A percentile compares a stretch with the other conserved stretches of the same genome.
Evolutionary conservation across 139 green algal genomes (phyloP).

Genomic region (Chlorella sp.): DNA sequence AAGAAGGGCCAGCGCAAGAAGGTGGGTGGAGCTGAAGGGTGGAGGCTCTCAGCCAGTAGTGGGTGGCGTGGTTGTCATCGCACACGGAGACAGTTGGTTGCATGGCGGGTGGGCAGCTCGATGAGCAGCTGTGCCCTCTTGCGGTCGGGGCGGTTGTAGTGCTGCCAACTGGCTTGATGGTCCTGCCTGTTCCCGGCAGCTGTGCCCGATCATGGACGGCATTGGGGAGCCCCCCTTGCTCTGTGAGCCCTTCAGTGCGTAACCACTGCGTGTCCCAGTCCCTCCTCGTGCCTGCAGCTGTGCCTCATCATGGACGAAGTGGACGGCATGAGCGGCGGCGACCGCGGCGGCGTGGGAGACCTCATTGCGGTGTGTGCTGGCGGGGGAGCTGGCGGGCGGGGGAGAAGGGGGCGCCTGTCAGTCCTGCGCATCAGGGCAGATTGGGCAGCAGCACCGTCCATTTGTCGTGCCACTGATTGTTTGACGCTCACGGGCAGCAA

Average conservation of each 20-base stretch:
- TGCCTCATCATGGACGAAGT: constrained; percentile 99
- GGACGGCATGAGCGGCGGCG: constrained; percentile 95
- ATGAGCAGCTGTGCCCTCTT: no score
- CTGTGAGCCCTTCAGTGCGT: no score
- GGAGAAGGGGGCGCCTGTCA: background rate
- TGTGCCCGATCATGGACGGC: constrained; percentile 95
- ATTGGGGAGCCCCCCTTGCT: no score
- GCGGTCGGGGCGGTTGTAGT: no score
- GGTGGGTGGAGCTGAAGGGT: constrained; percentile 26
- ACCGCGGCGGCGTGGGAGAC: constrained; percentile 93
- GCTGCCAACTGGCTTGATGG: no score
- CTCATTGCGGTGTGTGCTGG: constrained; percentile 70
- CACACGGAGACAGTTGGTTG: no score
- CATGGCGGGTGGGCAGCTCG: no score
- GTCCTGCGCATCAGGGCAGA: background rate
- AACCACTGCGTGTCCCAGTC: no score
- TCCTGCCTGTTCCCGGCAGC: background rate
- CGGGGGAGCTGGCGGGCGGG: background rate
- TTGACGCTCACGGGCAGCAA: no score
- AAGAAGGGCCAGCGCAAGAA: constrained; percentile 36
- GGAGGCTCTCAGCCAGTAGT: background rate
- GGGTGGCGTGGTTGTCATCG: background rate
- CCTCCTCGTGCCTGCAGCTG: constrained; percentile 34
- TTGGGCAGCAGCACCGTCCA: no score
- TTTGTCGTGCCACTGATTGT: no score